phyloP scores from a whole-genome alignment of 2,329 filamentous ascomycete species.

The Phialophora macrospora region DNA sequence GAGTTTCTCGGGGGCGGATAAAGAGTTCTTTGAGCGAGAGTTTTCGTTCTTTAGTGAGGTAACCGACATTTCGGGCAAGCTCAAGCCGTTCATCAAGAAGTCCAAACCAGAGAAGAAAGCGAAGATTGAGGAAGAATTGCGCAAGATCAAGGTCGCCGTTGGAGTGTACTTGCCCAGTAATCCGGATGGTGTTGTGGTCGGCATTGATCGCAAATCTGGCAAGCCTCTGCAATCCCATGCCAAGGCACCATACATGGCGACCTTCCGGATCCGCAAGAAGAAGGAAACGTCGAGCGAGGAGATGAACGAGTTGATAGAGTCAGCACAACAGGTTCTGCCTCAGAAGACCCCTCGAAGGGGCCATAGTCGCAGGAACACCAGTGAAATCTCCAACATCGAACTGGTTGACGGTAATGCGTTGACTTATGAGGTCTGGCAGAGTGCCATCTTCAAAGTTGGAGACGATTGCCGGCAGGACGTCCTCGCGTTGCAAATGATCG shows the following conservation, averaged over 20 bases:
- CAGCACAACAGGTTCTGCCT: slow-evolving; percentile 44
- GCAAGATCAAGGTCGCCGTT: slow-evolving; percentile 95
- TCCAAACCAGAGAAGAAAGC: slow-evolving; percentile 97
- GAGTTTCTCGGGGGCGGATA: slow-evolving; percentile 79
- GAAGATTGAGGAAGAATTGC: slow-evolving; percentile 97
- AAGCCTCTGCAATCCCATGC: slow-evolving; percentile 97
- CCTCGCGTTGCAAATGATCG: slow-evolving; percentile 94
- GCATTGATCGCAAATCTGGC: slow-evolving; percentile 96
- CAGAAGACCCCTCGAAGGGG: slow-evolving; percentile 40
- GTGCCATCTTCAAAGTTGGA: slow-evolving; percentile 98
- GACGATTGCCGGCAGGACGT: slow-evolving; percentile 98
- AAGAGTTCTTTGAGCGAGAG: slow-evolving; percentile 87
- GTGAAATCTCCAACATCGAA: slow-evolving; percentile 30
- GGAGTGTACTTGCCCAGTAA: slow-evolving; percentile 97
- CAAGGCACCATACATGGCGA: slow-evolving; percentile 98
- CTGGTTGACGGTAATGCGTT: slow-evolving; percentile 38
- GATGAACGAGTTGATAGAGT: slow-evolving; percentile 58
- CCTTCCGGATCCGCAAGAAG: slow-evolving; percentile 91
- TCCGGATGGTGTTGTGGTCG: slow-evolving; percentile 93
- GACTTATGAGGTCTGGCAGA: slow-evolving; percentile 95
- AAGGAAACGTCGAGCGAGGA: slow-evolving; percentile 57
- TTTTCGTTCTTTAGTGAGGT: slow-evolving; percentile 99
- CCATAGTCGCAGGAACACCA: slow-evolving; percentile 37
- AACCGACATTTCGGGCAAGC: slow-evolving; percentile 90
- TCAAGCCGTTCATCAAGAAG: slow-evolving; percentile 89